phyloP scores from a whole-genome alignment of 2,329 filamentous ascomycete species.

The Microsporum ferrugineum region DNA sequence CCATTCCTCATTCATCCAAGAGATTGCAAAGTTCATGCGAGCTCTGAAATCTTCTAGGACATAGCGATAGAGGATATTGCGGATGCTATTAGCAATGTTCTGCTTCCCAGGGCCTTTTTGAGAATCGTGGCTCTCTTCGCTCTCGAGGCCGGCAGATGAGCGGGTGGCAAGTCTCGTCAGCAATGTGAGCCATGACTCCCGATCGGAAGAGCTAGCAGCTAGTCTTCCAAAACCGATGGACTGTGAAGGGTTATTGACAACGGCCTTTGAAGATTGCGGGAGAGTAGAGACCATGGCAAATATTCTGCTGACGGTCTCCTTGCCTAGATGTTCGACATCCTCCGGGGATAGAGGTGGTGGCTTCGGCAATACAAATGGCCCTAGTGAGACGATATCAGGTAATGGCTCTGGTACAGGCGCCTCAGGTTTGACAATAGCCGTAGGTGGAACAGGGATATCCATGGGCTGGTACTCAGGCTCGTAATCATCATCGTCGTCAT shows the following conservation, averaged over 20 bases:
- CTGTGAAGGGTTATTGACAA: slow-evolving; percentile 37
- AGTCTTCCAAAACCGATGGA: slow-evolving; percentile 66
- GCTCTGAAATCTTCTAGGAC: slow-evolving; percentile 84
- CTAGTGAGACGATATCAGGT: slow-evolving; percentile 48
- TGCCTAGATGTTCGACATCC: slow-evolving; percentile 61
- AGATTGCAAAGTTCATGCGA: slow-evolving; percentile 79
- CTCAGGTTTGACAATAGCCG: slow-evolving; percentile 53
- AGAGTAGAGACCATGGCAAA: slow-evolving; percentile 65
- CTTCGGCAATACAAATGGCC: slow-evolving; percentile 66
- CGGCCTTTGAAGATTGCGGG: slow-evolving; percentile 49
- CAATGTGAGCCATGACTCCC: slow-evolving; percentile 84
- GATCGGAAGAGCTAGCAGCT: slow-evolving; percentile 71
- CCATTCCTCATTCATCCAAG: slow-evolving; percentile 97
- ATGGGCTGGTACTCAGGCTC: slow-evolving; percentile 73
- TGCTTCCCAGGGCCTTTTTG: slow-evolving; percentile 19
- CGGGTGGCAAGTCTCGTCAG: slow-evolving; percentile 76
- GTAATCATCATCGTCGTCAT: slow-evolving; percentile 79
- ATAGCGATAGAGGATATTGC: slow-evolving; percentile 71
- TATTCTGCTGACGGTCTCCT: slow-evolving; percentile 62
- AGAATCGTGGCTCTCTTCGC: slow-evolving; percentile 20
- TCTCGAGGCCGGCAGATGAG: slow-evolving; percentile 58
- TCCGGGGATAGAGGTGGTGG: slow-evolving; percentile 62
- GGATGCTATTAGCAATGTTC: slow-evolving; percentile 51
- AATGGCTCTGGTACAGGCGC: slow-evolving; percentile 64
- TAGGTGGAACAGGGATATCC: slow-evolving; percentile 37